Percentiles rank a stretch among this genome's conserved stretches.
phyloP scores from a whole-genome alignment of 805 yeast genomes.

The Barnettozyma siamensis region DNA sequence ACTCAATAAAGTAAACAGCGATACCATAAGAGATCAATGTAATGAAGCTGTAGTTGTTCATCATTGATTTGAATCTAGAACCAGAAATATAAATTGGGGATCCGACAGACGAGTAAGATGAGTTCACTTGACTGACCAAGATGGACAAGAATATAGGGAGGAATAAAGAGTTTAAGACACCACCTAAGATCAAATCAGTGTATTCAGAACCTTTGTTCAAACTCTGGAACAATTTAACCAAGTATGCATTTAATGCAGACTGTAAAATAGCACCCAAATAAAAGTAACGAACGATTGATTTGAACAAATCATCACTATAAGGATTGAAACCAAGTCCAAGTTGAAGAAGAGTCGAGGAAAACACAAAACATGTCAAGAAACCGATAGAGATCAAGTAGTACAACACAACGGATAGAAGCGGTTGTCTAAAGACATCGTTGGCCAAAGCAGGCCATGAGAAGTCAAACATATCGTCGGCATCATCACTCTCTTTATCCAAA shows the following conservation, averaged over 20 bases:
- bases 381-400: constrained; percentile 19
- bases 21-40: constrained; percentile 12
- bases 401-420: constrained; percentile 7
- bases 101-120: constrained; percentile 18
- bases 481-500: constrained; percentile 1
- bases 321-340: constrained; percentile 9
- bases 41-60: constrained; percentile 10
- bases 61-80: not conserved
- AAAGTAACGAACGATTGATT: constrained; percentile 2
- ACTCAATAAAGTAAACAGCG: constrained; percentile 11
- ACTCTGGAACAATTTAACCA: constrained; percentile 17
- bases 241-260: constrained; percentile 14
- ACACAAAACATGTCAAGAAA: constrained; percentile 7
- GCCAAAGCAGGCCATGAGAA: constrained; percentile 24
- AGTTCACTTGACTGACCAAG: constrained; percentile 12
- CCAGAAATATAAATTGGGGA: constrained; percentile 20
- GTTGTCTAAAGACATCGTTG: constrained; percentile 23
- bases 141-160: constrained; percentile 17
- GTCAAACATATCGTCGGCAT: constrained; percentile 17
- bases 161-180: constrained; percentile 14
- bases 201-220: constrained; percentile 5
- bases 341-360: constrained; percentile 11
- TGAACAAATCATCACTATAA: constrained; percentile 1
- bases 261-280: constrained; percentile 16
- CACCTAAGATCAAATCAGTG: not conserved